Conservation (phyloP, 495 filamentous ascomycete species). For the Neurospora discreta region DNA sequence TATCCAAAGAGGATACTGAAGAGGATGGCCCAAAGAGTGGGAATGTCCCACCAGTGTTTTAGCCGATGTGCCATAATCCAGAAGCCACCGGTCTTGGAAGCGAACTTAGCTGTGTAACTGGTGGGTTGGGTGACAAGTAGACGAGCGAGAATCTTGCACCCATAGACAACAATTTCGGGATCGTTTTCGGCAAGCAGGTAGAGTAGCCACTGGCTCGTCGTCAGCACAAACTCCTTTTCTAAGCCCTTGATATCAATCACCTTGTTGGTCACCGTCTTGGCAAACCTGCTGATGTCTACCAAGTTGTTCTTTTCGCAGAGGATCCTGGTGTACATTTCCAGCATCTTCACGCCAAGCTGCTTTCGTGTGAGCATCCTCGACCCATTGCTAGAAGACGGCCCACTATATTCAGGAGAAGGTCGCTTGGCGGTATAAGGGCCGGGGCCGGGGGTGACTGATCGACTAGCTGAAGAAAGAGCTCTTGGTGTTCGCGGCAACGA, state of each 20-base stretch:
- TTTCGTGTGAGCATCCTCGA: conserved; percentile 34
- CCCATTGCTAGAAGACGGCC: conserved; percentile 2
- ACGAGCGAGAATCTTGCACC: conserved; percentile 78
- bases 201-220: conserved; percentile 66
- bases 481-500: conserved; percentile 44
- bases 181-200: conserved; percentile 86
- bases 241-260: conserved; percentile 37
- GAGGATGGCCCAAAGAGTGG: conserved; percentile 76
- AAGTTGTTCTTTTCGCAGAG: conserved; percentile 63
- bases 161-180: conserved; percentile 67
- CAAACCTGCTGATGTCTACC: conserved; percentile 72
- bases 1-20: conserved; percentile 81
- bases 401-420: conserved; percentile 21
- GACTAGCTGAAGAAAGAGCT: conserved; percentile 24
- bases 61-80: conserved; percentile 69
- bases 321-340: conserved; percentile 72
- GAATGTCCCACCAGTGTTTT: conserved; percentile 80
- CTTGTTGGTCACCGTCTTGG: conserved; percentile 92
- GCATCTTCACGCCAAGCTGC: conserved; percentile 61
- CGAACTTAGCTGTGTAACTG: conserved; percentile 73
- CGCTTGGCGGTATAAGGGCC: conserved; percentile 17
- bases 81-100: conserved; percentile 76
- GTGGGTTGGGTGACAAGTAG: conserved; percentile 69
- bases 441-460: conserved; percentile 26
- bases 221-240: conserved; percentile 27